Conservation (phyloP, 2,329 filamentous ascomycete genomes). For the Orbilia blumenaviensis region DNA sequence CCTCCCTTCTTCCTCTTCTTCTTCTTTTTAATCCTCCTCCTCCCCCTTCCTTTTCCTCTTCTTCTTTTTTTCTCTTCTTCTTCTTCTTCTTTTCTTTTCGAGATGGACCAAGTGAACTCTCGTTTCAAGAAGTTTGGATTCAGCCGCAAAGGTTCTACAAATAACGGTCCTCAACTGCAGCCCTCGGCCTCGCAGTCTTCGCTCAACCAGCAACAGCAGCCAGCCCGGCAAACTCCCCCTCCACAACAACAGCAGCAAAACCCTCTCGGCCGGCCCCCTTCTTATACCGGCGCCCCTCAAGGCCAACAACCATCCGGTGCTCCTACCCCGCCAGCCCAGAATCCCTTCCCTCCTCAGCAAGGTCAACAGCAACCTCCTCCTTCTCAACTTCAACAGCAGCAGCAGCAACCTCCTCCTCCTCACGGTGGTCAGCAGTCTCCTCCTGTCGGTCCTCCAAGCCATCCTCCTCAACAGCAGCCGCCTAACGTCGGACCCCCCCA, state of each 20-base stretch:
- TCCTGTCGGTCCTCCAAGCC: conserved; percentile 61
- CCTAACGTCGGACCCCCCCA: conserved; percentile 54
- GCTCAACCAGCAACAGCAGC: conserved; percentile 63
- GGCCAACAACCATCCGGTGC: conserved; percentile 58
- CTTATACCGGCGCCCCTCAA: conserved; percentile 69
- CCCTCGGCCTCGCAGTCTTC: conserved; percentile 47
- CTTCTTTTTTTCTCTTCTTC: conserved; percentile 44
- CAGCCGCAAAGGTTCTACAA: conserved; percentile 61
- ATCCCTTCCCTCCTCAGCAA: conserved; percentile 62
- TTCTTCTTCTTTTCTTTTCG: conserved; percentile 38
- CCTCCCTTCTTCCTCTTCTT: conserved; percentile 13
- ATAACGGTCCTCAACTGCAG: conserved; percentile 56
- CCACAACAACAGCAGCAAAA: conserved; percentile 63
- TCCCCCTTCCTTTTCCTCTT: conserved; percentile 45
- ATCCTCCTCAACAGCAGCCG: conserved; percentile 55
- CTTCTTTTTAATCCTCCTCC: conserved; percentile 39
- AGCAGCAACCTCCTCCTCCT: conserved; percentile 64
- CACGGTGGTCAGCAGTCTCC: conserved; percentile 67
- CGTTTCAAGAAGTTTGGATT: conserved; percentile 66
- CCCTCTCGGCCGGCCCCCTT: conserved; percentile 70
- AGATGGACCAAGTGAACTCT: conserved; percentile 66
- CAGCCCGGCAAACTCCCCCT: conserved; percentile 60
- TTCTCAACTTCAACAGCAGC: conserved; percentile 64
- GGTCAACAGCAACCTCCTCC: conserved; percentile 63
- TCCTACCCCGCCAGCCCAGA: conserved; percentile 63